Evolutionary conservation across 768 basidiomycete species (phyloP).

Genomic region (Holtermanniella nyarrowii): DNA sequence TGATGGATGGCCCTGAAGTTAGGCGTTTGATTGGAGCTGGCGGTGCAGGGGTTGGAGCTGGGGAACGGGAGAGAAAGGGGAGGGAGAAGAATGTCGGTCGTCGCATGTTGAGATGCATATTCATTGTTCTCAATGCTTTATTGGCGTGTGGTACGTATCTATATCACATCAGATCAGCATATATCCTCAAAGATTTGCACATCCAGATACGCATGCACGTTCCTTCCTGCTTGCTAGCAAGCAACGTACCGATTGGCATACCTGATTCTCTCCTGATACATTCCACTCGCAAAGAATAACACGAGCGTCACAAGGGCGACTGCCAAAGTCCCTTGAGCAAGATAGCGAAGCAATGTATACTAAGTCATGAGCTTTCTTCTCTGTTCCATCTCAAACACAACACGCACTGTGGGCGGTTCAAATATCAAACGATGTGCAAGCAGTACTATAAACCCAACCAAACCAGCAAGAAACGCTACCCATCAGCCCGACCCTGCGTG

Average conservation of each 20-base stretch:
- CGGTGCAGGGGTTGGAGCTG: conserved; percentile 28
- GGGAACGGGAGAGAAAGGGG: conserved; percentile 41
- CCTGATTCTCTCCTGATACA: conserved; percentile 90
- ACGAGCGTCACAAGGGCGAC: conserved; percentile 81
- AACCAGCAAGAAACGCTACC: conserved; percentile 22
- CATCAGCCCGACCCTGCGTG: neutral
- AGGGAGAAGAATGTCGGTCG: conserved; percentile 44
- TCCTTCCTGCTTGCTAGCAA: conserved; percentile 7
- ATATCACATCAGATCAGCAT: conserved; percentile 1
- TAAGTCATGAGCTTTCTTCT: neutral
- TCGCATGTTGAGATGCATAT: conserved; percentile 94
- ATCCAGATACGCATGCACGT: neutral
- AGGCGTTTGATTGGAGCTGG: conserved; percentile 5
- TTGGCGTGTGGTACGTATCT: conserved; percentile 98
- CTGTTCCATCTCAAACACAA: neutral
- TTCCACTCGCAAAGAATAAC: conserved; percentile 91
- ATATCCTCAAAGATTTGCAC: neutral
- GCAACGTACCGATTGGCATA: conserved; percentile 83
- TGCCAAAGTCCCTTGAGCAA: conserved; percentile 68
- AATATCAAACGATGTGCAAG: conserved; percentile 66
- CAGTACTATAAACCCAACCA: conserved; percentile 55
- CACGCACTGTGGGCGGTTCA: conserved; percentile 33
- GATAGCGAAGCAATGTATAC: conserved; percentile 46
- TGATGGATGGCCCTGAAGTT: conserved; percentile 41
- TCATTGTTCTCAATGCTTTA: conserved; percentile 76